Conservation (phyloP, 2,329 filamentous ascomycete species). For the Exophiala viscosa region DNA sequence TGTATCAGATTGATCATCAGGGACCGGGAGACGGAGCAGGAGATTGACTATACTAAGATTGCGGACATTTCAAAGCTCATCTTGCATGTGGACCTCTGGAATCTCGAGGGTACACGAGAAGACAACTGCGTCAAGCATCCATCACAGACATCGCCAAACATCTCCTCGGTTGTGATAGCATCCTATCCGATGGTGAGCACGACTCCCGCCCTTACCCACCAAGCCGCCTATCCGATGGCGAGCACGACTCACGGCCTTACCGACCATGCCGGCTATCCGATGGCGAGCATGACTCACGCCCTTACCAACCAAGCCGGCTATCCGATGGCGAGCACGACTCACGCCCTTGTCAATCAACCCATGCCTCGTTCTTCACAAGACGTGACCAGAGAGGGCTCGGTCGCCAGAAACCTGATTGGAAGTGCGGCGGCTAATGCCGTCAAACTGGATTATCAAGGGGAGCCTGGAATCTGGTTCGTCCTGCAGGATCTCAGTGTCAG, state of each 20-base stretch:
- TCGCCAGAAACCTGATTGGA: conserved; percentile 84
- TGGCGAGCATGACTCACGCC: background rate
- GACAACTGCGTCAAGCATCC: conserved; percentile 65
- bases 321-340: conserved; percentile 1
- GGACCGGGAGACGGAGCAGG: conserved; percentile 69
- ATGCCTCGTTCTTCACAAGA: conserved; percentile 16
- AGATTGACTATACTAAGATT: conserved; percentile 75
- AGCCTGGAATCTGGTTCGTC: conserved; percentile 93
- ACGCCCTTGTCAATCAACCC: no score
- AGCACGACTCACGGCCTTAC: background rate
- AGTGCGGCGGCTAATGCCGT: conserved; percentile 85
- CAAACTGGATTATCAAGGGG: conserved; percentile 72
- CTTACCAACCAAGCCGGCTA: background rate
- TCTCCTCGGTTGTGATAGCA: conserved; percentile 13
- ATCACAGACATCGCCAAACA: conserved; percentile 14
- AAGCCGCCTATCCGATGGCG: no score
- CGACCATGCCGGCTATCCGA: background rate
- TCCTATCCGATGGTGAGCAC: conserved; percentile 5
- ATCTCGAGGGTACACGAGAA: conserved; percentile 56
- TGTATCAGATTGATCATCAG: conserved; percentile 80
- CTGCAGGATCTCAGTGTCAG: conserved; percentile 91
- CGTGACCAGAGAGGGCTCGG: background rate
- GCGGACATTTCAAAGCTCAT: conserved; percentile 63
- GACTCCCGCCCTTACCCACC: background rate
- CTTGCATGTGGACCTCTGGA: conserved; percentile 67